Evolutionary conservation across 2,329 filamentous ascomycete genomes (phyloP), one percentile per base, ranked within the genome.

Genomic region (Bipolaris cookei): DNA sequence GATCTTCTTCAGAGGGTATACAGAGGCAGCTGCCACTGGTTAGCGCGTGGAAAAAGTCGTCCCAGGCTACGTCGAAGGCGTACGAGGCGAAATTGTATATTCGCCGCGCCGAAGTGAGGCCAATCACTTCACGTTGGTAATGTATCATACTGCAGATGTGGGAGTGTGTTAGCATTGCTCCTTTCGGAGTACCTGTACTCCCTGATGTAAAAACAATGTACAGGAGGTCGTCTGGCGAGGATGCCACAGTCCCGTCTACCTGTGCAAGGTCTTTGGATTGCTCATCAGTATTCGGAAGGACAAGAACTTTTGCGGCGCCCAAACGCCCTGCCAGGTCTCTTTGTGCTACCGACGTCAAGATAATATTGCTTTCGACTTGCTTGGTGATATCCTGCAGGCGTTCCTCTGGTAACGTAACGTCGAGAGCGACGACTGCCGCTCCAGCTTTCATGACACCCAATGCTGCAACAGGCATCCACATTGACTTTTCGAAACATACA

Each of bases 131-230:
- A 10, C n/a, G 35, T 10, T 38, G 35, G 8, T 10, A 2, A 18
- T 16, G 35, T 3, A 18, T 1, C 16, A 16, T 16, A 7, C n/a
- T 38, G 14, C 34, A 37, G 13, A 37, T 14, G 34, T 16, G n/a
- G 11, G 13, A 18, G 87, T 44, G 42, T 6, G 83, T 84, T 55
- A 88, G 83, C 34, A 87, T 83, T 13, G 86, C 82, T 3, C 84
- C 86, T 52, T 85, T 84, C 0, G 84, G 83, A 47, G 78, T 80
- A 48, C 64, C 62, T 18, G 62, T 68, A 10, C 75, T 65, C 14
- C 68, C 66, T 23, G 79, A 80, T 0, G 82, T 83, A 58, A 88
- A 85, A 3, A 89, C 81, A 6, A 87, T 78, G 64, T 85, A 88
- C 0, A 86, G 10, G 13, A 32, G 30, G 8, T 32, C 30, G 30